Percentiles rank a stretch among this genome's conserved stretches.
Conservation (phyloP, 164 flowering plant genomes). For the Annona squamosa region DNA sequence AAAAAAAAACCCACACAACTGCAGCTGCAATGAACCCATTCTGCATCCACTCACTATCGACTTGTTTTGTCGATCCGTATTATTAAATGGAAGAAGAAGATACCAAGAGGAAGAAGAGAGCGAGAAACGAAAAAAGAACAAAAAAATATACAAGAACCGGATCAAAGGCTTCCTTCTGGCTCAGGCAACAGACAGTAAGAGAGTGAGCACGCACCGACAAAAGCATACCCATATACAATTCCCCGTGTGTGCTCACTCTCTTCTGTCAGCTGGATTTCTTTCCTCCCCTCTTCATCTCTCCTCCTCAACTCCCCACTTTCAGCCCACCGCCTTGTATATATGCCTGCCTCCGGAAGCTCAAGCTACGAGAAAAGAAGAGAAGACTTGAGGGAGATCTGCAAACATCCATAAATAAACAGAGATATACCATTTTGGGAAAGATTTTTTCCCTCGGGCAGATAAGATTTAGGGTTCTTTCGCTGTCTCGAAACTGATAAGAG, state of each 20-base stretch:
- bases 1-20: too few species aligned
- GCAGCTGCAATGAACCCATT: not conserved
- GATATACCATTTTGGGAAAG: not conserved
- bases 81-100: not conserved
- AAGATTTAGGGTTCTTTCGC: not conserved
- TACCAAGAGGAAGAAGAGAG: not conserved
- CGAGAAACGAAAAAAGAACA: not conserved
- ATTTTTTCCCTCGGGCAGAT: not conserved
- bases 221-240: slow-evolving; percentile 28
- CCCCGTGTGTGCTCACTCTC: slow-evolving; percentile 64
- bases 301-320: not conserved
- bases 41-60: not conserved
- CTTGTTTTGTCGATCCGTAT: not conserved
- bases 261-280: slow-evolving; percentile 42
- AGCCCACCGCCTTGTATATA: too few species aligned
- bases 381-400: not conserved
- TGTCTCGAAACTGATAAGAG: not conserved
- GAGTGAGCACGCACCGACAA: slow-evolving; percentile 52
- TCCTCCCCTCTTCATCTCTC: not conserved
- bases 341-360: not conserved
- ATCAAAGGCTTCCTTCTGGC: slow-evolving; percentile 14
- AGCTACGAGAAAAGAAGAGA: not conserved
- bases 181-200: slow-evolving; percentile 45
- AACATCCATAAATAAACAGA: not conserved
- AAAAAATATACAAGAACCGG: not conserved